Base-by-base conservation (phyloP, 345 rosid species). In the Lepidium aucheri region DNA sequence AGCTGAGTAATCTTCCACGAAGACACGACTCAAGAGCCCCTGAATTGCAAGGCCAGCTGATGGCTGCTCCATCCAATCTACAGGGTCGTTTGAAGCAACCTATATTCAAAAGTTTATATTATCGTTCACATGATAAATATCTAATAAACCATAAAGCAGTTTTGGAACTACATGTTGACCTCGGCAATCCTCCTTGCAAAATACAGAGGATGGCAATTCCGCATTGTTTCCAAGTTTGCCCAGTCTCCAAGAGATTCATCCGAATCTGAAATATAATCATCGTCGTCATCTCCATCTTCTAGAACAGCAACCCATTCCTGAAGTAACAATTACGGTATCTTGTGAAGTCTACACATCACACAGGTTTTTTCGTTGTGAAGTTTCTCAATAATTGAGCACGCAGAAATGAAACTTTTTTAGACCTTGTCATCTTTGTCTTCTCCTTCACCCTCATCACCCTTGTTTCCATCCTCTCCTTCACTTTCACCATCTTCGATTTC, bases 211-310 rank as follows among this genome's bases (percentile, higher is more conserved):
- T 94, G 99, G 62, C 96, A 86, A 74, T 76, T 75, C 35, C 89
- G 83, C 99, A 90, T 83, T 0, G 96, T 88, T 63, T 90, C 96
- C 81, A 84, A 84, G 44, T 85, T 85, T 67, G 95, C 92, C 97
- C 97, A 90, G 76, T 90, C 97, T 73, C 95, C 88, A 52, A 82
- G 80, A 9, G 76, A 41, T 33, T 80, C 96, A 74, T 88, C 86
- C 49, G 82, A 81, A 26, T 84, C 82, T 59, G 81, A 81, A 12
- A 76, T 81, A 57, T 80, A 88, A 53, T 74, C 85, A 71, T 82
- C 80, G 18, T 80, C 81, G 9, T 80, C 85, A 60, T 82, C 89
- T 50, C 72, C 84, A 65, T 81, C 85, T 7, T 86, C 84, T 45
- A 90, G 77, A 77, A 81, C 84, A 57, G 81, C 81, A 79, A 82